Base-by-base conservation (phyloP, 225 moss, liverwort and hornwort species). In the Physcomitrellopsis africana region DNA sequence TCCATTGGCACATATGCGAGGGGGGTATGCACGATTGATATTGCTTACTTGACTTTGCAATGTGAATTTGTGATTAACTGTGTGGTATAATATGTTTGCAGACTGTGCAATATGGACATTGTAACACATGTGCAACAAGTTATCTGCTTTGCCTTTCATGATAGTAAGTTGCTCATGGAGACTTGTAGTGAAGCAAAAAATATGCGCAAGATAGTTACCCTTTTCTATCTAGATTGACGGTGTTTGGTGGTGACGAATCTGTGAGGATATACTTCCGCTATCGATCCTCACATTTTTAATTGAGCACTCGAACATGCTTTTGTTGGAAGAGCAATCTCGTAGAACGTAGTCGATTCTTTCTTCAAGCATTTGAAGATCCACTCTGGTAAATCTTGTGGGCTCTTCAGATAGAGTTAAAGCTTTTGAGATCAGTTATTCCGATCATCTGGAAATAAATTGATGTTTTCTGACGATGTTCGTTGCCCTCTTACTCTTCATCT, bases 51-150 rank as follows among this genome's bases (percentile, higher is more conserved):
- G 24, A 24, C 24, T 24, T 24, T 24, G 24, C 24, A 24, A 24
- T 24, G 37, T 68, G 48, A 48, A 47, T 60, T 23, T 10, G 56
- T 32, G 13, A 70, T 73, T 83, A 42, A 81, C 63, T 67, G 8
- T 53, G 68, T 64, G 23, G 10, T 69, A 68, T 10, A 11, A 26
- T 57, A 65, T 59, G 32, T 60, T 46, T 85, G 85, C 81, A 99
- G 99, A 81, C 88, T 95, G 68, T 99, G 99, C 85, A 99, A 99
- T 72, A 99, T 99, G 99, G 99, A 99, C 86, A 99, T 99, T 79
- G 83, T 99, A 77, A 93, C 95, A 77, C 95, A 99, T 83, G 99
- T 99, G 69, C 99, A 99, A 90, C 99, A 99, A 86, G 95, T 99
- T 32, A 95, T 99, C 71, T 99, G 99, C 76, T 99, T 99, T 77